Evolutionary conservation across 2,329 filamentous ascomycete species (phyloP), one percentile per base, ranked within the genome.

Genomic region (Tolypocladium tropicale): DNA sequence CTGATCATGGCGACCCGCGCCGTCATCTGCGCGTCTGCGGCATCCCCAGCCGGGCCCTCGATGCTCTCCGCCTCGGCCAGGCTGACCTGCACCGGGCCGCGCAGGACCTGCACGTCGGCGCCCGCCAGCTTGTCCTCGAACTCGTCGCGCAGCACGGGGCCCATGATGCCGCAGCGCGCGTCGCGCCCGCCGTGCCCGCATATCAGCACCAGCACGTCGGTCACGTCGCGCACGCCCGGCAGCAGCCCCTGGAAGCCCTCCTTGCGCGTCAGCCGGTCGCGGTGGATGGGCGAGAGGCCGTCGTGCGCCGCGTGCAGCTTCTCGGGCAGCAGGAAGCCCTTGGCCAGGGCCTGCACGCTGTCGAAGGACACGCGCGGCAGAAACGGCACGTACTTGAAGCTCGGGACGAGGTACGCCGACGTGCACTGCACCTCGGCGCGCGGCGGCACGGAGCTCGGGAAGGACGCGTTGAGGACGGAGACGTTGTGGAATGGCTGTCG

Each of bases 151-250:
- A 97, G 74, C 1, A 90, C 72, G 0, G 91, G 90, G 0, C 90
- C 92, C 60, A 93, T 77, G 25, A 89, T 73, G 0, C 94, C 93
- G 65, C 94, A 99, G 53, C 94, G 80, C 64, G 78, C 75, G 67
- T 99, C 94, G 12, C 94, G 79, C 2, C 85, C 84, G 16, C 86
- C 88, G 64, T 99, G 94, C 0, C 91, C 90, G 67, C 94, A 99
- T 48, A 96, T 86, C 23, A 97, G 74, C 33, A 99, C 82, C n/a
- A 89, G 64, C 5, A 91, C 77, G 59, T 91, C 86, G 18, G 80
- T 66, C 10, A 88, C 80, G 57, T 84, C 80, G 12, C 79, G 73
- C 6, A 89, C 84, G 1, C 78, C 77, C 1, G 72, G 71, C 2
- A 90, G 74, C 37, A 73, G 74, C 55, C 58, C 74, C 65, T 65